Conservation (phyloP, 768 basidiomycete species). For the Leccinum incarnatum region DNA sequence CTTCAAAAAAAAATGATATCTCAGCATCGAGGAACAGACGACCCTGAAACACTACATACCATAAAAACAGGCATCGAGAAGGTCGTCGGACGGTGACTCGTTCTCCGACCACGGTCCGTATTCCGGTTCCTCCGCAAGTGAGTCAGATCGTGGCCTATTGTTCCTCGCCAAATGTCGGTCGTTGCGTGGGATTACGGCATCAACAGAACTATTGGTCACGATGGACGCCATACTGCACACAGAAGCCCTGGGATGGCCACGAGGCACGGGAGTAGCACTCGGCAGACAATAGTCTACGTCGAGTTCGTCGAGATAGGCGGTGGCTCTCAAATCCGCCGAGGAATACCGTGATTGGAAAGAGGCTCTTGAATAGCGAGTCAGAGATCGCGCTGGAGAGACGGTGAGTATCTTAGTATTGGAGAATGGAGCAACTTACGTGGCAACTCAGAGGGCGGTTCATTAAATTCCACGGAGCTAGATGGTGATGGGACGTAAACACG, state of each 20-base stretch:
- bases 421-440: constrained; percentile 10
- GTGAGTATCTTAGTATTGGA: background rate
- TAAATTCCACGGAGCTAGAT: constrained; percentile 1
- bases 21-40: background rate
- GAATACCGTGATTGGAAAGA: constrained; percentile 37
- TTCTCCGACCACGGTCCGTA: constrained; percentile 24
- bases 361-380: constrained; percentile 19
- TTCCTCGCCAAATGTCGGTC: constrained; percentile 15
- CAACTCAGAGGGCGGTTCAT: constrained; percentile 1
- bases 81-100: constrained; percentile 26
- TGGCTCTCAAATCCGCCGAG: constrained; percentile 16
- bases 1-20: background rate
- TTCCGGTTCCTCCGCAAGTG: constrained; percentile 19
- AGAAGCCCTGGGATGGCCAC: constrained; percentile 36
- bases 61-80: constrained; percentile 43
- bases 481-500: constrained; percentile 20
- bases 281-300: constrained; percentile 28
- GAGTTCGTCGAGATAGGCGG: constrained; percentile 32
- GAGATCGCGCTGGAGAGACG: constrained; percentile 15
- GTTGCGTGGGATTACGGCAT: constrained; percentile 51
- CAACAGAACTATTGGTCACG: constrained; percentile 55
- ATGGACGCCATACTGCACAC: constrained; percentile 55
- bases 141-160: constrained; percentile 10
- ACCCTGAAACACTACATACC: constrained; percentile 23
- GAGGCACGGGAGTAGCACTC: constrained; percentile 19